These are phyloP conservation scores for Pisolithus marmoratus DNA, from an alignment of 768 basidiomycete genomes.

Conservation along the genomic window DNA sequence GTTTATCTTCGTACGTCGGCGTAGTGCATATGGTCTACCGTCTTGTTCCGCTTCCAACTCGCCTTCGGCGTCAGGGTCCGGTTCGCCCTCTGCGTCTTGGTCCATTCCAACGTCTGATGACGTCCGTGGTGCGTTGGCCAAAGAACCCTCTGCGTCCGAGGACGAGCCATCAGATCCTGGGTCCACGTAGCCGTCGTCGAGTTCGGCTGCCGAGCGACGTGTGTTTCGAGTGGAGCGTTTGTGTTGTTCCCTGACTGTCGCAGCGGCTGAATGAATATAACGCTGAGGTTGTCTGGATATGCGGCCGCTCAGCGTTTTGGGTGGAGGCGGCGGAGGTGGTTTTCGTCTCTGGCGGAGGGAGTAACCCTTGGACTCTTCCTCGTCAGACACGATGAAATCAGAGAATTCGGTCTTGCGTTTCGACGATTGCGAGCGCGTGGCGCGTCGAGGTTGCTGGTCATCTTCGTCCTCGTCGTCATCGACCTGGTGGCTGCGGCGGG, in stretches of 20 bases:
- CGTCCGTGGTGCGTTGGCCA: constrained; percentile 47
- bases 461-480: constrained; percentile 29
- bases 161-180: constrained; percentile 41
- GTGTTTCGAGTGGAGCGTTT: constrained; percentile 19
- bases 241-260: constrained; percentile 1
- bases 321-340: constrained; percentile 17
- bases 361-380: constrained; percentile 32
- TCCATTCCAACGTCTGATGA: constrained; percentile 33
- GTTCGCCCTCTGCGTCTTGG: constrained; percentile 34
- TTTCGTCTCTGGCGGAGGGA: constrained; percentile 36
- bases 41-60: constrained; percentile 38
- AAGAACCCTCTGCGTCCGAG: constrained; percentile 51
- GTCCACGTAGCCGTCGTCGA: constrained; percentile 48
- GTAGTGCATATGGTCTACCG: constrained; percentile 46
- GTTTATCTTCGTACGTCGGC: constrained; percentile 61
- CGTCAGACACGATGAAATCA: constrained; percentile 40
- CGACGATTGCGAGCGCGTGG: constrained; percentile 9
- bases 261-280: background rate
- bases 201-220: constrained; percentile 28
- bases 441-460: constrained; percentile 17
- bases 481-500: too few relatives aligned
- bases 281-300: constrained; percentile 20
- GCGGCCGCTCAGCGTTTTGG: constrained; percentile 13
- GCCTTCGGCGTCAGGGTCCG: constrained; percentile 33
- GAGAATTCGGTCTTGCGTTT: constrained; percentile 17